Evolutionary conservation across 352 stramenopile species (phyloP).

Genomic region (Elongisporangium senticosum): DNA sequence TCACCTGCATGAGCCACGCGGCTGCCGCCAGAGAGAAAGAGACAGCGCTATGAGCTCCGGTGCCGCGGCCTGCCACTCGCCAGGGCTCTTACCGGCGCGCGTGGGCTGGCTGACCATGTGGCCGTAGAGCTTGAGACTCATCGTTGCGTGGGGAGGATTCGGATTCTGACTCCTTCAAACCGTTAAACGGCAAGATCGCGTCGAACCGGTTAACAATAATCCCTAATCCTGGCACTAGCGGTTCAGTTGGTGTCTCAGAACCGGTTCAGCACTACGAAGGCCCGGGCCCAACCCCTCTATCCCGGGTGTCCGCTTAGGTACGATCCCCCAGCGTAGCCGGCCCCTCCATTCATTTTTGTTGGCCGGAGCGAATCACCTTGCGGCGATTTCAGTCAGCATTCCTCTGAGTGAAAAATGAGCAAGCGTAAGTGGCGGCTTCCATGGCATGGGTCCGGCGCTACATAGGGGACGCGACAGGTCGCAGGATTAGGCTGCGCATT

Average conservation of each 20-base stretch:
- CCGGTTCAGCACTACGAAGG: not conserved
- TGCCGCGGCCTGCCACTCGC: too few species aligned
- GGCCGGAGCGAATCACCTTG: constrained; percentile 8
- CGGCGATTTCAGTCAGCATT: constrained; percentile 25
- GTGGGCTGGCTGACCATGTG: constrained; percentile 3
- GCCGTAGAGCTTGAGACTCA: constrained; percentile 1
- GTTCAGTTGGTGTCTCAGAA: not conserved
- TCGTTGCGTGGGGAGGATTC: not conserved
- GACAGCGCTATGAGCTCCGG: not conserved
- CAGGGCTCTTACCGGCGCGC: not conserved
- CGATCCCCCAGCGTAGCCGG: constrained; percentile 2
- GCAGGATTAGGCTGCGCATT: not conserved
- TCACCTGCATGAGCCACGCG: constrained; percentile 1
- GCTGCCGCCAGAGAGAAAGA: not conserved
- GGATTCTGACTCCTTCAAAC: not conserved
- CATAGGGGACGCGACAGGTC: not conserved
- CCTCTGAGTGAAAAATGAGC: constrained; percentile 82
- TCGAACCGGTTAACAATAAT: not conserved
- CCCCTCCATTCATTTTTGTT: constrained; percentile 18
- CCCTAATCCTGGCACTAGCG: not conserved
- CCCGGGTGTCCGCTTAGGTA: constrained; percentile 6
- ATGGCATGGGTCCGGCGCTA: not conserved
- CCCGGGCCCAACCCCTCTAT: not conserved
- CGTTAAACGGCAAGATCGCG: constrained; percentile 2
- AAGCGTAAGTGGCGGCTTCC: constrained; percentile 59